phyloP scores from a whole-genome alignment of 805 yeast species.

The Yarrowia phangngaensis region DNA sequence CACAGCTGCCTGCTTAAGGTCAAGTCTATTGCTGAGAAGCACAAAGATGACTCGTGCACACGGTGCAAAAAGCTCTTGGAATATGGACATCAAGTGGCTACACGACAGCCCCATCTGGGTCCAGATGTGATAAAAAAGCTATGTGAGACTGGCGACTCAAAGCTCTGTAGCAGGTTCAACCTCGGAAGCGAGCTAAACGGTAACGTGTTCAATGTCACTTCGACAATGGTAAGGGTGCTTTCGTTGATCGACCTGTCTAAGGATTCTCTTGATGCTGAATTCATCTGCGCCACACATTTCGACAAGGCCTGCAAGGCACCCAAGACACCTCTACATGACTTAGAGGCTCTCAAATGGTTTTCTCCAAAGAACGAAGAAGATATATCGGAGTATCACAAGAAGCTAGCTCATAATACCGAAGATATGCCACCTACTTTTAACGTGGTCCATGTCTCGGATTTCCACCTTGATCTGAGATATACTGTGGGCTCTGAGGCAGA shows the following conservation, averaged over 20 bases:
- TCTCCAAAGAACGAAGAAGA: conserved; percentile 8
- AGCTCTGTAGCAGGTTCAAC: conserved; percentile 21
- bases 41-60: conserved; percentile 25
- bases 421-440: conserved; percentile 43
- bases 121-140: conserved; percentile 14
- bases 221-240: conserved; percentile 11
- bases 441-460: conserved; percentile 63
- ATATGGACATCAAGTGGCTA: conserved; percentile 22
- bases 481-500: conserved; percentile 47
- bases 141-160: conserved; percentile 4
- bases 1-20: conserved; percentile 13
- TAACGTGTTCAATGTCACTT: conserved; percentile 21
- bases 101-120: conserved; percentile 11
- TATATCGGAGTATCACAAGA: conserved; percentile 2
- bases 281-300: conserved; percentile 20
- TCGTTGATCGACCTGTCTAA: conserved; percentile 13
- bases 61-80: conserved; percentile 23
- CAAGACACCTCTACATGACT: conserved; percentile 18
- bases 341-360: conserved; percentile 18
- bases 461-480: conserved; percentile 55
- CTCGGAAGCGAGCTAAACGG: conserved; percentile 14
- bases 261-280: conserved; percentile 16
- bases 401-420: conserved; percentile 10
- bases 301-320: conserved; percentile 14
- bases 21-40: conserved; percentile 14